A percentile compares a stretch with the other conserved stretches of the same genome.
These are phyloP conservation scores for Mrakia gelida DNA, from an alignment of 768 basidiomycete species.

Conservation along the genomic window DNA sequence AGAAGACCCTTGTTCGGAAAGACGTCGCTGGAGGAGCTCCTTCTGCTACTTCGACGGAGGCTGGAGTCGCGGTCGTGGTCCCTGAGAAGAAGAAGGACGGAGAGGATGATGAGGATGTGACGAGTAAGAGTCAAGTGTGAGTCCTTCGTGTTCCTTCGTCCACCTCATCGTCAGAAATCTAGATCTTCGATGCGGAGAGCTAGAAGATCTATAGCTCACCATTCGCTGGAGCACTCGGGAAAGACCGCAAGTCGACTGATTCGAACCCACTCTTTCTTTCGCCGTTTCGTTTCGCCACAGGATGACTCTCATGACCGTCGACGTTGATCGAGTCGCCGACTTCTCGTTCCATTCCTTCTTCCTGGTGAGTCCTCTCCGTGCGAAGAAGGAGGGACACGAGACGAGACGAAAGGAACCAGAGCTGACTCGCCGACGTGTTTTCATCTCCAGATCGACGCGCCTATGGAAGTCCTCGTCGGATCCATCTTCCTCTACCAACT, in stretches of 20 bases:
- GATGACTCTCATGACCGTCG: slow-evolving; percentile 73
- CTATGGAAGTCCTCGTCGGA: slow-evolving; percentile 53
- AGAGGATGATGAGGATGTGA: slow-evolving; percentile 52
- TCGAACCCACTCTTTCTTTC: too few relatives aligned
- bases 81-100: slow-evolving; percentile 50
- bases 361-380: slow-evolving; percentile 45
- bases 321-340: slow-evolving; percentile 83
- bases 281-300: too few relatives aligned
- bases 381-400: too few relatives aligned
- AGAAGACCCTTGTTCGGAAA: slow-evolving; percentile 83
- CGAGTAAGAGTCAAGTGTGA: slow-evolving; percentile 59
- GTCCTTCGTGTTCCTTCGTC: too few relatives aligned
- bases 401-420: too few relatives aligned
- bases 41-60: slow-evolving; percentile 27
- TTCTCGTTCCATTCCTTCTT: slow-evolving; percentile 49
- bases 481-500: slow-evolving; percentile 12
- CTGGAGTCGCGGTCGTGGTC: slow-evolving; percentile 30
- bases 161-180: too few relatives aligned
- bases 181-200: too few relatives aligned
- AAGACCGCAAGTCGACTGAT: too few relatives aligned
- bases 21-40: slow-evolving; percentile 57
- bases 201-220: too few relatives aligned
- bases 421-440: too few relatives aligned
- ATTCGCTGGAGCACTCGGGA: too few relatives aligned
- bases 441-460: slow-evolving; percentile 62